A percentile compares a stretch with the other conserved stretches of the same genome.
Conservation (phyloP, 441 rosid genomes). For the Populus hybrid region DNA sequence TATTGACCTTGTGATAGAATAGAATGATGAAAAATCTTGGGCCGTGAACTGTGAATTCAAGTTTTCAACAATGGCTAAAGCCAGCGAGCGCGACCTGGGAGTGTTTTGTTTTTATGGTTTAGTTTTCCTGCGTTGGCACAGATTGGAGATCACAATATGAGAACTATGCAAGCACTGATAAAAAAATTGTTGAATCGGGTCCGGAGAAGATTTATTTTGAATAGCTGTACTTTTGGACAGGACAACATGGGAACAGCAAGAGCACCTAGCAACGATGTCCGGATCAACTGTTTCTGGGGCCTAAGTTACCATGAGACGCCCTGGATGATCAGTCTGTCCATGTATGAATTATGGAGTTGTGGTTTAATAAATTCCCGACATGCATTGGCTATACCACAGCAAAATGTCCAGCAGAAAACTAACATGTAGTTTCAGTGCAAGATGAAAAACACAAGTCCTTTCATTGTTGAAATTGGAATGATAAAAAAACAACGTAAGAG, state of each 20-base stretch:
- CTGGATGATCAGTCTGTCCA: too few species aligned
- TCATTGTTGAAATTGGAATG: neutral
- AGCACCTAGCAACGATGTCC: too few species aligned
- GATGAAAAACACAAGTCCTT: neutral
- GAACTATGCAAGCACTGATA: neutral
- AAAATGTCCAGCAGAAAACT: neutral
- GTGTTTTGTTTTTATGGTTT: neutral
- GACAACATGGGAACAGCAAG: too few species aligned
- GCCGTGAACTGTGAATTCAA: neutral
- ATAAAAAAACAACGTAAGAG: neutral
- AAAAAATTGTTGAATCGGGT: neutral
- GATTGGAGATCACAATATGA: neutral
- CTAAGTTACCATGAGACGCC: too few species aligned
- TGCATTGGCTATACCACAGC: neutral
- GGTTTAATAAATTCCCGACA: too few species aligned
- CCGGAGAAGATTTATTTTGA: neutral
- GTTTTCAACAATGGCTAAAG: neutral
- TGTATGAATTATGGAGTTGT: too few species aligned
- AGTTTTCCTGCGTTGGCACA: neutral
- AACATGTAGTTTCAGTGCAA: neutral
- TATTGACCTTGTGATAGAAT: neutral
- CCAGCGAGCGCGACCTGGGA: neutral
- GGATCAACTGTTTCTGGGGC: too few species aligned
- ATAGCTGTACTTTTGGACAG: too few species aligned
- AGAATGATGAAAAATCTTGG: neutral